Conservation (phyloP, 345 rosid species). For the Eucalyptus sideroxylon region DNA sequence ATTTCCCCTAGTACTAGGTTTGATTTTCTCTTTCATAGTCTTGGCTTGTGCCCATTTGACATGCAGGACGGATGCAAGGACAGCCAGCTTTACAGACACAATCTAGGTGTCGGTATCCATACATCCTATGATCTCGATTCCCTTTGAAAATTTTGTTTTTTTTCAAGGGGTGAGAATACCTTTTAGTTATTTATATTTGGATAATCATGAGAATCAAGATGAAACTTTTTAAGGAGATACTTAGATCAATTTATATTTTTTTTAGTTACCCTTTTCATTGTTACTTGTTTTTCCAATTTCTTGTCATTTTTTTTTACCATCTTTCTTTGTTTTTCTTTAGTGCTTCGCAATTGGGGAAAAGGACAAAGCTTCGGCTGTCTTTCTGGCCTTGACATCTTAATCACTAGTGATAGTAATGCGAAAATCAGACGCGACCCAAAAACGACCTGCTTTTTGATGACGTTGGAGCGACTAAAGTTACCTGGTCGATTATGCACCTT, state of each 20-base stretch:
- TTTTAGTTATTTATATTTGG: too few relatives aligned
- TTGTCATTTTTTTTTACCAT: neutral
- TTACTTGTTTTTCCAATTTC: neutral
- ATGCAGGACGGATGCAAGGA: too few relatives aligned
- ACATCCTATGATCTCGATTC: too few relatives aligned
- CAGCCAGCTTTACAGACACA: rapidly evolving
- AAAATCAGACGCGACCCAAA: neutral
- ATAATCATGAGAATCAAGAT: too few relatives aligned
- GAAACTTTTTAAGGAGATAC: too few relatives aligned
- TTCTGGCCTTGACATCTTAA: neutral
- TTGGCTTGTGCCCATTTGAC: neutral
- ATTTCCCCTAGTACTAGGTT: neutral
- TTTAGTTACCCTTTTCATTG: neutral
- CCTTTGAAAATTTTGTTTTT: too few relatives aligned
- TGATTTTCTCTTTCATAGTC: neutral
- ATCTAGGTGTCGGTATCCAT: too few relatives aligned
- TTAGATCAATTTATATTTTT: neutral
- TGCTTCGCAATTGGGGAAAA: neutral
- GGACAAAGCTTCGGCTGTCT: neutral
- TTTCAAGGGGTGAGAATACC: neutral
- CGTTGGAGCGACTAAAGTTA: neutral
- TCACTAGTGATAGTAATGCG: neutral
- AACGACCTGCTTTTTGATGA: neutral
- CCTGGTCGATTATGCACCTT: neutral
- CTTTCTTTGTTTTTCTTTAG: neutral